A percentile compares a stretch with the other conserved stretches of the same genome.
phyloP scores from a whole-genome alignment of 495 filamentous ascomycete species.

The Poronia punctata region DNA sequence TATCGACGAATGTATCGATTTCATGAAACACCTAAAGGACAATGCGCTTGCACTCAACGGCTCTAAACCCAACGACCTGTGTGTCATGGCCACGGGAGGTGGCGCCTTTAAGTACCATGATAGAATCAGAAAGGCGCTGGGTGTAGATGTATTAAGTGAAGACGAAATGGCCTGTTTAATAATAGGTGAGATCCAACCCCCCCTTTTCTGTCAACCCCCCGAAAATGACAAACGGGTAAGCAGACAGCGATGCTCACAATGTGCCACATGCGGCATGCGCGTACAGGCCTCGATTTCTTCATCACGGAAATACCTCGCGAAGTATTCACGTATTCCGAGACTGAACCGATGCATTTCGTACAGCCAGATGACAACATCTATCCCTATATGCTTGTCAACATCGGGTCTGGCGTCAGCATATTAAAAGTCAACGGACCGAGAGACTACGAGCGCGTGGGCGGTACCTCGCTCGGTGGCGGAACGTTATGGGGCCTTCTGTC shows the following conservation, averaged over 20 bases:
- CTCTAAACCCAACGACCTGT: slow-evolving; percentile 55
- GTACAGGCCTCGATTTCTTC: slow-evolving; percentile 87
- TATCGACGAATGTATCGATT: slow-evolving; percentile 85
- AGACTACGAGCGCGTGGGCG: slow-evolving; percentile 81
- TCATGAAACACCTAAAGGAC: slow-evolving; percentile 73
- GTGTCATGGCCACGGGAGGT: slow-evolving; percentile 90
- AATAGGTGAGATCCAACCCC: slow-evolving; percentile 53
- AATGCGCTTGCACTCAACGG: slow-evolving; percentile 72
- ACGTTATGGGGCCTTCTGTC: slow-evolving; percentile 93
- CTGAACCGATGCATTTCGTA: slow-evolving; percentile 78
- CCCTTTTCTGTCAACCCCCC: not conserved
- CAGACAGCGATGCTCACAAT: slow-evolving; percentile 3
- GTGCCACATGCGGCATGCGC: not conserved
- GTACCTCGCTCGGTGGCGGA: slow-evolving; percentile 89
- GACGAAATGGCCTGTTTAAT: slow-evolving; percentile 99
- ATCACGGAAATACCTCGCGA: slow-evolving; percentile 94
- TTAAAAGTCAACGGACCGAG: slow-evolving; percentile 90
- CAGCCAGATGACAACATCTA: slow-evolving; percentile 68
- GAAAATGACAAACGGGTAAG: not conserved
- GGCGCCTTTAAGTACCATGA: slow-evolving; percentile 96
- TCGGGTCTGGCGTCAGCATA: slow-evolving; percentile 98
- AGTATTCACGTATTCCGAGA: slow-evolving; percentile 92
- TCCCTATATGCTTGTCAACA: slow-evolving; percentile 95
- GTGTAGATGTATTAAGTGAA: slow-evolving; percentile 81
- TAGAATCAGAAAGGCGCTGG: slow-evolving; percentile 68